These are phyloP conservation scores for Salvia rosmarinus DNA, from an alignment of 257 asterid species.

Conservation along the genomic window DNA sequence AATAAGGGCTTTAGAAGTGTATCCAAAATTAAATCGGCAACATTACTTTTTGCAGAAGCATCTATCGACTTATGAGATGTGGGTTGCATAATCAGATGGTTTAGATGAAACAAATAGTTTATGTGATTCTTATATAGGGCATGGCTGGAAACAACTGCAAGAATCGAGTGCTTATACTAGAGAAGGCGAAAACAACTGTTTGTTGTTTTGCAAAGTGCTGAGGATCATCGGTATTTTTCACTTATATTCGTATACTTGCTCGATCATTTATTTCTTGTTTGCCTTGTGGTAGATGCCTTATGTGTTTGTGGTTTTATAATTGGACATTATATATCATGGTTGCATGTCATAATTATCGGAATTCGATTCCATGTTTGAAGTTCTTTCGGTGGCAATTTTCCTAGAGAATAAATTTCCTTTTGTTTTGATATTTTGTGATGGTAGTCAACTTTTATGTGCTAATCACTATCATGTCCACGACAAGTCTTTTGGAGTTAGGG, in stretches of 20 bases:
- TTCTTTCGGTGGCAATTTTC: slow-evolving; percentile 11
- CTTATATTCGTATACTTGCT: slow-evolving; percentile 28
- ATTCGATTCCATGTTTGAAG: slow-evolving; percentile 13
- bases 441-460: slow-evolving; percentile 7
- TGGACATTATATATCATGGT: slow-evolving; percentile 20
- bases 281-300: slow-evolving; percentile 18
- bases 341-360: slow-evolving; percentile 16
- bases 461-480: slow-evolving; percentile 7
- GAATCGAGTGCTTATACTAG: slow-evolving; percentile 89
- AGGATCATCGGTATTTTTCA: slow-evolving; percentile 82
- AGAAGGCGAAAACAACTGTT: slow-evolving; percentile 94
- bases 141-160: slow-evolving; percentile 77
- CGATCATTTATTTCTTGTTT: slow-evolving; percentile 24
- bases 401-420: slow-evolving; percentile 13
- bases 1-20: slow-evolving; percentile 88
- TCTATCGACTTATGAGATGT: slow-evolving; percentile 24
- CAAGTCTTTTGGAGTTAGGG: slow-evolving; percentile 9
- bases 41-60: slow-evolving; percentile 83
- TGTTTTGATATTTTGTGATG: slow-evolving; percentile 6
- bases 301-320: slow-evolving; percentile 28
- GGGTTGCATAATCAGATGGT: slow-evolving; percentile 30
- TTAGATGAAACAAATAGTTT: slow-evolving; percentile 18
- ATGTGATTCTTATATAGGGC: slow-evolving; percentile 57
- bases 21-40: slow-evolving; percentile 82
- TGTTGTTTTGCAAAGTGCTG: slow-evolving; percentile 96